Evolutionary conservation across 345 rosid species (phyloP).

Genomic region (Acer saccharum): DNA sequence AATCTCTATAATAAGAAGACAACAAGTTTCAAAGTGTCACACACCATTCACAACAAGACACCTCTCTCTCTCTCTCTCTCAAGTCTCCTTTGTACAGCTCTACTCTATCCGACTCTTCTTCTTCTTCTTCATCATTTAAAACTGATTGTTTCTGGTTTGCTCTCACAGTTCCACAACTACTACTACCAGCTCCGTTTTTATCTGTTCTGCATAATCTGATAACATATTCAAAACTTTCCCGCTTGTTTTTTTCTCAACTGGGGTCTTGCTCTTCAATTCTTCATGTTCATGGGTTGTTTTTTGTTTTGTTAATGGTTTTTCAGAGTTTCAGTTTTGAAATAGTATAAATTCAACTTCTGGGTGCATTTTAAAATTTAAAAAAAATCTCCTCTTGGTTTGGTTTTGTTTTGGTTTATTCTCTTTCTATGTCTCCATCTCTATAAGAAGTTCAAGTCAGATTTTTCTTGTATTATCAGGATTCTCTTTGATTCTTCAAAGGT

Average conservation of each 20-base stretch:
- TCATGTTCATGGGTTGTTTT: slow-evolving; percentile 6
- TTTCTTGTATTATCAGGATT: slow-evolving; percentile 28
- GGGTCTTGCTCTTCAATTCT: slow-evolving; percentile 17
- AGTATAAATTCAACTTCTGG: slow-evolving; percentile 21
- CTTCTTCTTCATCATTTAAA: neutral
- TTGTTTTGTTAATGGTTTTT: neutral
- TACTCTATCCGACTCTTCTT: slow-evolving; percentile 11
- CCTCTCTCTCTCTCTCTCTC: neutral
- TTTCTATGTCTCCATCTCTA: neutral
- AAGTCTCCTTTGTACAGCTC: neutral
- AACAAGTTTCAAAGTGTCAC: neutral
- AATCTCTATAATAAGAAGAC: neutral
- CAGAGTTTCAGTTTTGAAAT: neutral
- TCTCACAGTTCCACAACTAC: slow-evolving; percentile 21
- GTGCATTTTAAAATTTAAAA: neutral
- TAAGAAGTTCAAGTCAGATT: slow-evolving; percentile 4
- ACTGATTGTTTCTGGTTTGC: neutral
- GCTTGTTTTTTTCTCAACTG: slow-evolving; percentile 15
- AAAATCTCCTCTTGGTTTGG: slow-evolving; percentile 13
- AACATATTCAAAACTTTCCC: slow-evolving; percentile 17
- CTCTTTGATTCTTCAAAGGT: slow-evolving; percentile 32
- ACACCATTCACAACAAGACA: slow-evolving; percentile 17
- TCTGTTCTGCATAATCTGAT: neutral
- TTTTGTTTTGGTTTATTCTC: slow-evolving; percentile 12
- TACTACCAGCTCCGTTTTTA: neutral